Base-by-base conservation (phyloP, 805 yeast genomes). In the Schwanniomyces yamadae region DNA sequence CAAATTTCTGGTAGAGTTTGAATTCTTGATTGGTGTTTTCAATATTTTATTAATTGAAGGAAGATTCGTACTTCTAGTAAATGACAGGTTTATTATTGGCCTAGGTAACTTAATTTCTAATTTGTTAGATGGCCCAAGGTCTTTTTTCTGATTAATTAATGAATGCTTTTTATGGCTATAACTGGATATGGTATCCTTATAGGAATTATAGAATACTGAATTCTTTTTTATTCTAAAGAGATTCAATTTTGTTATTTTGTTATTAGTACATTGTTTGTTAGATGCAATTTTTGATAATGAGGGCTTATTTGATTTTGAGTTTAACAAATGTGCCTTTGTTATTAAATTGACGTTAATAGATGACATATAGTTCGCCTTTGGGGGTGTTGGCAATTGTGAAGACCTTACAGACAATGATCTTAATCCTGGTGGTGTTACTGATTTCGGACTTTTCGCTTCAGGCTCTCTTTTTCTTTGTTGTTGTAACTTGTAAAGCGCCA, bases 31-130 rank as follows among this genome's bases (percentile, higher is more conserved):
- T 22, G 74, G 74, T 2, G 74, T 68, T 37, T 64, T 63, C 45
- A 68, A 57, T 36, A 68, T 68, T 44, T 65, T 68, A 45, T 62
- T 65, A 39, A 68, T 69, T 10, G 72, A 55, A 18, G 74, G 74
- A 21, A 63, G 52, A 16, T 48, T 41, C 11, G 42, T 43, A 16
- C 29, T 35, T 24, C 20, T 35, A 24, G 31, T 14, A 17, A 27
- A 31, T 23, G 25, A 21, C 13, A 23, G 25, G 8, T 32, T 28
- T 18, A 33, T 20, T 11, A 20, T 22, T 6, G 36, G 28, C 14
- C 26, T 28, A 14, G 35, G 33, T 16, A 28, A 23, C 13, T 33
- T 37, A 14, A 25, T 29, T 14, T 33, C 31, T 14, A 24, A 19
- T 11, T 15, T 33, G 15, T 19, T 21, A 15, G 25, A 33, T 11